Percentiles rank a stretch among this genome's conserved stretches.
These are phyloP conservation scores for Phialemoniopsis sp. DNA, from an alignment of 2,329 filamentous ascomycete genomes.

Conservation along the genomic window DNA sequence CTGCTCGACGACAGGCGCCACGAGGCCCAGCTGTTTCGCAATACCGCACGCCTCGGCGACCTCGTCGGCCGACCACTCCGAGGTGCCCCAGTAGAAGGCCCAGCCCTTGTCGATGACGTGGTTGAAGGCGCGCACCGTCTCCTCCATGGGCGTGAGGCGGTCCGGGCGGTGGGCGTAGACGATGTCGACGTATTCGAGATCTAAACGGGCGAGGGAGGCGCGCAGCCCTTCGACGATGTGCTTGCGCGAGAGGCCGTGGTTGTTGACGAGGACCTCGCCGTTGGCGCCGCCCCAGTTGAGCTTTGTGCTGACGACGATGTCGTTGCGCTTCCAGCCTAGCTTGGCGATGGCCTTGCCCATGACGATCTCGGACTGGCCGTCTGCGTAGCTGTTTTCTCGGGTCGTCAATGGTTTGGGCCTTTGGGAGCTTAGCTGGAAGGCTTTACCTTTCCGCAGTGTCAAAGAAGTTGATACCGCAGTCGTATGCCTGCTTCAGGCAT, in stretches of 20 bases:
- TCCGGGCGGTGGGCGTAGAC: slow-evolving; percentile 69
- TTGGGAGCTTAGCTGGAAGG: background rate
- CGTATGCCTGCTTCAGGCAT: slow-evolving; percentile 59
- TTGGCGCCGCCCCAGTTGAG: slow-evolving; percentile 59
- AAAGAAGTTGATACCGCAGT: slow-evolving; percentile 60
- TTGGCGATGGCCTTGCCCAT: slow-evolving; percentile 61
- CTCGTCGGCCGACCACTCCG: slow-evolving; percentile 55
- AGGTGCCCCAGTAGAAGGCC: slow-evolving; percentile 62
- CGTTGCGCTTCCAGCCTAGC: slow-evolving; percentile 56
- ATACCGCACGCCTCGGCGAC: slow-evolving; percentile 54
- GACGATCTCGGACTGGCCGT: slow-evolving; percentile 59
- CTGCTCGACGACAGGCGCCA: slow-evolving; percentile 41
- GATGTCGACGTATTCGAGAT: slow-evolving; percentile 61
- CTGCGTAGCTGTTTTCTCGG: slow-evolving; percentile 51
- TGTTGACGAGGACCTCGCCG: slow-evolving; percentile 58
- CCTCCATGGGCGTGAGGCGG: slow-evolving; percentile 64
- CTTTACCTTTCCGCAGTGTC: slow-evolving; percentile 53
- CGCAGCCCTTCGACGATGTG: slow-evolving; percentile 58
- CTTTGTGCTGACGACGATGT: slow-evolving; percentile 56
- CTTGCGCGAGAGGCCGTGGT: slow-evolving; percentile 55
- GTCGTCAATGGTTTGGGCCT: too few relatives aligned
- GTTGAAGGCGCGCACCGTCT: slow-evolving; percentile 68
- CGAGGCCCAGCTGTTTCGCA: slow-evolving; percentile 53
- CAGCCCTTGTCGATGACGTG: slow-evolving; percentile 64
- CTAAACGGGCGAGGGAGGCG: slow-evolving; percentile 51